Evolutionary conservation across 2,329 filamentous ascomycete genomes (phyloP).

Genomic region (Eurotiales sp.): DNA sequence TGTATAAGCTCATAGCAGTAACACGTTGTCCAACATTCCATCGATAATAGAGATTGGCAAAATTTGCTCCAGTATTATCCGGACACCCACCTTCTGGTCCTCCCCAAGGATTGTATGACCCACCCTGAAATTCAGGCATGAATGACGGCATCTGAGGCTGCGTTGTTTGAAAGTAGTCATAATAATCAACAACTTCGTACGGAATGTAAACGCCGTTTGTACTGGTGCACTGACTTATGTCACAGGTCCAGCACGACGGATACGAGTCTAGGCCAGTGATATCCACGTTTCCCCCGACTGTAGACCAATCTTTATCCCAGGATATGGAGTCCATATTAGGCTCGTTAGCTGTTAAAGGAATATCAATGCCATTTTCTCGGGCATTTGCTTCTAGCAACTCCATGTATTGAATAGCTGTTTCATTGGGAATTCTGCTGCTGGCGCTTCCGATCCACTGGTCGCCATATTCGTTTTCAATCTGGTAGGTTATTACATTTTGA

Average conservation of each 20-base stretch:
- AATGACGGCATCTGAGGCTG: slow-evolving; percentile 32
- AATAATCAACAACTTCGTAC: slow-evolving; percentile 50
- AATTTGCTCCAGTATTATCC: slow-evolving; percentile 54
- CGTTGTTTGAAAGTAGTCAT: slow-evolving; percentile 44
- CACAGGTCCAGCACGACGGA: slow-evolving; percentile 62
- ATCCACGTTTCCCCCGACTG: slow-evolving; percentile 54
- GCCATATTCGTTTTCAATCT: slow-evolving; percentile 79
- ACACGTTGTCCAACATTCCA: slow-evolving; percentile 59
- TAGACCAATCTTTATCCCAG: slow-evolving; percentile 59
- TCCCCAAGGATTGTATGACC: slow-evolving; percentile 71
- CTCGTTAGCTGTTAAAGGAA: slow-evolving; percentile 74
- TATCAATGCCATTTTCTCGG: slow-evolving; percentile 63
- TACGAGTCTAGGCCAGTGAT: slow-evolving; percentile 66
- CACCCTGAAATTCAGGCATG: slow-evolving; percentile 59
- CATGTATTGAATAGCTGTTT: slow-evolving; percentile 65
- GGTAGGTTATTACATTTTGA: slow-evolving; percentile 71
- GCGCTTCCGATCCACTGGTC: slow-evolving; percentile 50
- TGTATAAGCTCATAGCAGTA: slow-evolving; percentile 60
- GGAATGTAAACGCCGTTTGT: slow-evolving; percentile 58
- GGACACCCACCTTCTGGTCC: slow-evolving; percentile 60
- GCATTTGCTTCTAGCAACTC: slow-evolving; percentile 66
- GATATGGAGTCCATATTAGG: slow-evolving; percentile 57
- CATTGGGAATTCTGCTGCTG: slow-evolving; percentile 44
- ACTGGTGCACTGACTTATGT: slow-evolving; percentile 57
- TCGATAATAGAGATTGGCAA: slow-evolving; percentile 62